phyloP scores from a whole-genome alignment of 2,329 filamentous ascomycete genomes.

The Diaporthe velutina region DNA sequence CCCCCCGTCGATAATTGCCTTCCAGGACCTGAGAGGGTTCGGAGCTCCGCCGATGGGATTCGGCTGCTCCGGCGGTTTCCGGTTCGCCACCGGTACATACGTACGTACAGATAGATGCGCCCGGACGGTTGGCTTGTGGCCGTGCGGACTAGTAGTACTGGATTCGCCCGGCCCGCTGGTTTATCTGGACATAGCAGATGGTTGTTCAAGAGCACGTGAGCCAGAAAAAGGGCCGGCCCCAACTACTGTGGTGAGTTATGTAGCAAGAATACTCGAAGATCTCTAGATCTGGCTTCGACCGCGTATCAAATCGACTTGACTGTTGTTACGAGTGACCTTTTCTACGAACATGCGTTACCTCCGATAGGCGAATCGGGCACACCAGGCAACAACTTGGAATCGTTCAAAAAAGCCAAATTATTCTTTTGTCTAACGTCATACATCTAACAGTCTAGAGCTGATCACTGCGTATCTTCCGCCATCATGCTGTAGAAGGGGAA shows the following conservation, averaged over 20 bases:
- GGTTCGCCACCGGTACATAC: no score
- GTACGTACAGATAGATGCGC: no score
- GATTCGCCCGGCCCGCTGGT: not conserved
- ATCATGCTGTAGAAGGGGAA: not conserved
- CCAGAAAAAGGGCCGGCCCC: not conserved
- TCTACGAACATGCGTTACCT: not conserved
- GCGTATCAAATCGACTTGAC: not conserved
- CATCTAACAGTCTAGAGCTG: conserved; percentile 3
- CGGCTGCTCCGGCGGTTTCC: not conserved
- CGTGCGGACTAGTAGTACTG: not conserved
- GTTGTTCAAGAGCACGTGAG: not conserved
- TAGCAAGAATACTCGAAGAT: not conserved
- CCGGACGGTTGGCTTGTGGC: no score
- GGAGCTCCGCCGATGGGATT: not conserved
- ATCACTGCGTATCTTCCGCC: not conserved
- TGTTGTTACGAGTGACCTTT: fast-evolving
- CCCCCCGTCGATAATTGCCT: not conserved
- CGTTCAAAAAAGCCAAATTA: not conserved
- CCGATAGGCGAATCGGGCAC: not conserved
- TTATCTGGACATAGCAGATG: not conserved
- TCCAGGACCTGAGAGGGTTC: not conserved
- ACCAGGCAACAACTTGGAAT: not conserved
- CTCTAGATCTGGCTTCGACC: no score
- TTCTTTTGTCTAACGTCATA: conserved; percentile 2
- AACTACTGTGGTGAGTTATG: not conserved